phyloP scores from a whole-genome alignment of 306 rosid species.

The Sicyos edulis region DNA sequence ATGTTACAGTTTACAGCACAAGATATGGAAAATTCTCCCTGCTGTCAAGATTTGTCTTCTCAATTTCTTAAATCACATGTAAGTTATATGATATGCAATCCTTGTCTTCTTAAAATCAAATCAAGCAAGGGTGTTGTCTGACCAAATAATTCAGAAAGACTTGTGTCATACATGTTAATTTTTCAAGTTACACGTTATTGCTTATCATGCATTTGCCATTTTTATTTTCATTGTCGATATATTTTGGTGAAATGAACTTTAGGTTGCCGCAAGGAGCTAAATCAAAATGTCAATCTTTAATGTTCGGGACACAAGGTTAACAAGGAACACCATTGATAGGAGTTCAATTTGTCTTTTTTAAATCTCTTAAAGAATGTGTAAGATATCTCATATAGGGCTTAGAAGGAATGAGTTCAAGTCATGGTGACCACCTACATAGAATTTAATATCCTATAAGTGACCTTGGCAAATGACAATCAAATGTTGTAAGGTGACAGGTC shows the following conservation, averaged over 20 bases:
- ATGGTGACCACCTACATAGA: no score
- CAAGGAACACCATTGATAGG: background rate
- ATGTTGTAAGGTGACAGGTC: no score
- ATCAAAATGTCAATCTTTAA: background rate
- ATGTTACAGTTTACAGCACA: slow-evolving; percentile 62
- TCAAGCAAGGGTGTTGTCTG: background rate
- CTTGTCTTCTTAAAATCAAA: background rate
- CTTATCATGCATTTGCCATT: background rate
- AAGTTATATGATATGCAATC: slow-evolving; percentile 27
- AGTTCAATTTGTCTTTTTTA: slow-evolving; percentile 5
- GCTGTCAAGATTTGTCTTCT: slow-evolving; percentile 44
- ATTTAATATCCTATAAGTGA: no score
- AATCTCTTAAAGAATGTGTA: background rate
- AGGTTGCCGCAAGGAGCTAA: slow-evolving; percentile 9
- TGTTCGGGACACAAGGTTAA: background rate
- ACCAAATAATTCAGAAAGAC: background rate
- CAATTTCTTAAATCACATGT: slow-evolving; percentile 54
- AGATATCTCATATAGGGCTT: background rate
- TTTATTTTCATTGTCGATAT: background rate
- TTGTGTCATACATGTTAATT: background rate
- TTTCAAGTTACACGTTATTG: background rate
- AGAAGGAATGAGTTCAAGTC: no score
- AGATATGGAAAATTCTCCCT: slow-evolving; percentile 33
- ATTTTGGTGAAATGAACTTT: background rate
- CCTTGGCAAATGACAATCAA: no score